Base-by-base conservation (phyloP, 2,329 filamentous ascomycete species). In the Aphanocladium album region DNA sequence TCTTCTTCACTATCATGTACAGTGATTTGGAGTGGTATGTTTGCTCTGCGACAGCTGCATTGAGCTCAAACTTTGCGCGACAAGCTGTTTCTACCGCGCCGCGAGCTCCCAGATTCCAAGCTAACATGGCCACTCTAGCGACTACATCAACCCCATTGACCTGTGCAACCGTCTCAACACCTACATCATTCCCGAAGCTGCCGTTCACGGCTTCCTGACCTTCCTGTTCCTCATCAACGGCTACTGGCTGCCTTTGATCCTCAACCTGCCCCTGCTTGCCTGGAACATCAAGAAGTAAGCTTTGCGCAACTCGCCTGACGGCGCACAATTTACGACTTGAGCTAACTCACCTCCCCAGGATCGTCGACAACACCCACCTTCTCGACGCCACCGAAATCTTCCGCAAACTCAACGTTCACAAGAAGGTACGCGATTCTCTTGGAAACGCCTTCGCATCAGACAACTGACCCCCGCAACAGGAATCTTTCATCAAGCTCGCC, bases 1-100 rank as follows among this genome's bases (percentile, higher is more conserved):
- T 99, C 71, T 99, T 99, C 85, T 99, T 99, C 82, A 99, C 95
- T 62, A 99, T 99, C 74, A 99, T 99, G 96, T 99, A 98, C 81
- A 96, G 91, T 78, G 95, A 99, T 84, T 80, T 99, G 72, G 95
- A 99, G 89, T 99, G 95, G 93, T 96, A 81, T 72, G 90, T 83
- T n/a, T 27, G 21, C 39, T 39, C 19, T 50, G 23, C 57, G 58
- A 37, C 46, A n/a, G 30, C 60, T 47, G 2, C 12, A 37, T 19
- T 52, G 43, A 23, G 33, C 50, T 17, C 55, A 17, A 17, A 30
- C n/a, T 35, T 3, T 23, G 47, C 56, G 35, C 56, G 47, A 35
- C 37, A 33, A 23, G 47, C 7, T 45, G 1, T 35, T 21, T 19
- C 21, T 30, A 16, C 33, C 9, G 21, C 12, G 19, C 43, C 16